A percentile compares a stretch with the other conserved stretches of the same genome.
phyloP scores from a whole-genome alignment of 345 rosid species.

The Angophora floribunda region DNA sequence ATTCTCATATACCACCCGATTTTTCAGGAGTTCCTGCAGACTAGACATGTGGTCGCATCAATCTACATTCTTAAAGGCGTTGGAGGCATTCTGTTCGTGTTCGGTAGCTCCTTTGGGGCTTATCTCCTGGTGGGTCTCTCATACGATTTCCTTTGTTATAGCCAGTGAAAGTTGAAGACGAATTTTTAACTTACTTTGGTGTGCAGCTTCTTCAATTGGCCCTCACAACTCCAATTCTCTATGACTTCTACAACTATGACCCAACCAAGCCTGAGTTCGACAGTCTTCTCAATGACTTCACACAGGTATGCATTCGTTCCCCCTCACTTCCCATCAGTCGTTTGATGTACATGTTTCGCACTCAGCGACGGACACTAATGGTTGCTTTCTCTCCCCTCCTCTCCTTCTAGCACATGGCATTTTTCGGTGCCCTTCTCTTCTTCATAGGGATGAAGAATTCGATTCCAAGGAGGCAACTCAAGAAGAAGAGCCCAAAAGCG shows the following conservation, averaged over 20 bases:
- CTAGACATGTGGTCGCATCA: slow-evolving; percentile 33
- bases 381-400: not conserved
- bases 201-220: slow-evolving; percentile 57
- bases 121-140: slow-evolving; percentile 54
- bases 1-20: not conserved
- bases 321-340: not conserved
- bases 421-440: slow-evolving; percentile 82
- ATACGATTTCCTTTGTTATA: not conserved
- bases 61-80: slow-evolving; percentile 44
- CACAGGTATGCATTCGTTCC: slow-evolving; percentile 30
- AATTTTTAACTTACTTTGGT: not conserved
- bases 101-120: slow-evolving; percentile 70
- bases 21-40: slow-evolving; percentile 24
- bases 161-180: not conserved
- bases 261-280: slow-evolving; percentile 26
- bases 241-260: slow-evolving; percentile 79
- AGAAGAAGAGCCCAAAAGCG: slow-evolving; percentile 50
- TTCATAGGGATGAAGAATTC: slow-evolving; percentile 84
- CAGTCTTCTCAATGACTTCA: slow-evolving; percentile 46
- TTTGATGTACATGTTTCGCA: not conserved
- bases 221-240: slow-evolving; percentile 47
- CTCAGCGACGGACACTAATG: not conserved
- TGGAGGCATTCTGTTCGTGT: slow-evolving; percentile 74
- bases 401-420: slow-evolving; percentile 50
- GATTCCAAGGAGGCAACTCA: slow-evolving; percentile 43